Conservation (phyloP, 257 asterid species). For the Verbascum thapsus region DNA sequence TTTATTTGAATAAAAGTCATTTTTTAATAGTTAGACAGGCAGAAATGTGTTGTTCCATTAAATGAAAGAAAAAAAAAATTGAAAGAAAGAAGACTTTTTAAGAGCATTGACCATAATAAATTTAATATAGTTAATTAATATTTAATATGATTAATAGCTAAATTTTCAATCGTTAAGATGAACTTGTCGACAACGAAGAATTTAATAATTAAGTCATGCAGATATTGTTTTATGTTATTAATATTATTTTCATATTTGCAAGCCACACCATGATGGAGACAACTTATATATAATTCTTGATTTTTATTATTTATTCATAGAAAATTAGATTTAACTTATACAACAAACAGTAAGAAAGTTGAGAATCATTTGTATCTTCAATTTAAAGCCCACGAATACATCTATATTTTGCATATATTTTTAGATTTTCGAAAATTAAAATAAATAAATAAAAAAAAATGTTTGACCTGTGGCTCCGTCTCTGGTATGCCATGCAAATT, state of each 20-base stretch:
- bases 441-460: too few relatives aligned
- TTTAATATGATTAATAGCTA: conserved; percentile 27
- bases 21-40: conserved; percentile 22
- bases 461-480: too few relatives aligned
- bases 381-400: too few relatives aligned
- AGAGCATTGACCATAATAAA: conserved; percentile 39
- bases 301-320: neutral
- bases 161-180: conserved; percentile 20
- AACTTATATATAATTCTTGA: neutral
- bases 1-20: conserved; percentile 23
- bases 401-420: too few relatives aligned
- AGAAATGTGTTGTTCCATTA: conserved; percentile 17
- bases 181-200: conserved; percentile 7
- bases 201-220: conserved; percentile 3
- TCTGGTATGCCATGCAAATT: too few relatives aligned
- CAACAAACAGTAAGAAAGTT: too few relatives aligned
- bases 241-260: neutral
- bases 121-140: conserved; percentile 18
- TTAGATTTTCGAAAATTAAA: too few relatives aligned
- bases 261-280: conserved; percentile 30
- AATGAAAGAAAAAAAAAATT: neutral
- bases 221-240: neutral
- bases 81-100: conserved; percentile 17
- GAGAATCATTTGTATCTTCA: neutral
- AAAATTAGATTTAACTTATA: neutral